Base-by-base conservation (phyloP, 306 rosid genomes). In the Quercus dentata region DNA sequence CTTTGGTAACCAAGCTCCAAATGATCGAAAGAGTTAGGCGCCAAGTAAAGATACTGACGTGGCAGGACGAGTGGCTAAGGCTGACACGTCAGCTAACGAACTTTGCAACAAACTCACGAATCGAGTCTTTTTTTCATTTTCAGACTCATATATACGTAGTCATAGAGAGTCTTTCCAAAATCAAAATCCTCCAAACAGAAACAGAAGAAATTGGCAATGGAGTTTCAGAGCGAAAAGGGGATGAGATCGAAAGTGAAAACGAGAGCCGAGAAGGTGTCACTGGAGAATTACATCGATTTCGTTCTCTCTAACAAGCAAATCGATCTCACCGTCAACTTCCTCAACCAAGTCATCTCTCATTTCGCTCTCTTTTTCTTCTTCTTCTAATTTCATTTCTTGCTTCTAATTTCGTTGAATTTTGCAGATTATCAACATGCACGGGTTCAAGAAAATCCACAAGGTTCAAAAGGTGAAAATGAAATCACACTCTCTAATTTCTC, bases 391-490 rank as follows among this genome's bases (percentile, higher is more conserved):
- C 69, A 4, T 28, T 13, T 13, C 3, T 9, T 62, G 28, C 2
- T 28, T 59, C 23, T 5, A 25, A 25, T 25, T 25, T 25, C 25
- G 25, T 20, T 83, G 23, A 27, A 23, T 31, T 38, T 54, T 17
- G 23, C 84, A 90, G 94, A 87, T 94, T 80, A 81, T 92, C 78
- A 31, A 62, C 28, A 86, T 92, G 87, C 96, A 92, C 82, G 97
- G 96, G 28, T 90, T 89, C 92, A 89, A 74, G 92, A 92, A 85
- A 80, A 73, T 89, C 9, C 80, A 83, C 75, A 81, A 62, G 6
- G 73, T 44, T 52, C 83, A 74, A 15, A 92, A 92, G 98, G 97
- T 94, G 35, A 59, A 13, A 46, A 71, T 68, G n/a, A 31, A 33
- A 19, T 54, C 21, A 13, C 54, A 49, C 54, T 49, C 17, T 49